Base-by-base conservation (phyloP, 2,329 filamentous ascomycete species). In the Ophiobolus disseminans region DNA sequence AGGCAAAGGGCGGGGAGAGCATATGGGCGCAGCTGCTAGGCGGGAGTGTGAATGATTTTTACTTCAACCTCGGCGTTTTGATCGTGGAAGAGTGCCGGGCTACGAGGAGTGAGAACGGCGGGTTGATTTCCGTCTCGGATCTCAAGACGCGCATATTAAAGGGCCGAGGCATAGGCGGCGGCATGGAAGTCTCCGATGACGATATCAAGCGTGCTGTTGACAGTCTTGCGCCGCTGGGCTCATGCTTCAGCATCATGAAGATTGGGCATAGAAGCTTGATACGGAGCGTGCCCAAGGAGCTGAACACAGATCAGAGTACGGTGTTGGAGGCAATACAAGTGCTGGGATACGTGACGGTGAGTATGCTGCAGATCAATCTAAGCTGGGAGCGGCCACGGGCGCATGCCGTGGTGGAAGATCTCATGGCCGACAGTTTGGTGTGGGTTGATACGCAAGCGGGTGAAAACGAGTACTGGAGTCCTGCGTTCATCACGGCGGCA, bases 391-490 rank as follows among this genome's bases (percentile, higher is more conserved):
- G 84, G 35, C 89, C 91, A 5, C 82, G 94, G 56, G 89, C 91
- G n/a, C 83, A 88, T 69, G 96, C 94, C 0, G 91, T 93, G 2
- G 82, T 97, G 41, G 91, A 97, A 54, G 94, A 99, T 73, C 77
- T 99, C 25, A 80, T 97, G 41, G 86, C 87, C 0, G 91, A 95
- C 65, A 91, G 91, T 42, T 84, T 99, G 78, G 84, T 99, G 11
- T 99, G 94, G 94, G 86, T 97, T 5, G 94, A 99, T 73, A 85
- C 84, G 58, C 91, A 97, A 75, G 86, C 81, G 25, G 80, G 83
- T 7, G 93, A 97, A 76, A 91, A 87, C 73, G 92, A 97, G 74
- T 99, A 97, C 65, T 99, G 94, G 94, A 90, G 86, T 50, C 90
- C 90, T 0, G 86, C 87, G 0, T 90, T 89, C 53, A 90, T 92